Evolutionary conservation across 768 basidiomycete genomes (phyloP).

Genomic region (Lyophyllum shimeji): DNA sequence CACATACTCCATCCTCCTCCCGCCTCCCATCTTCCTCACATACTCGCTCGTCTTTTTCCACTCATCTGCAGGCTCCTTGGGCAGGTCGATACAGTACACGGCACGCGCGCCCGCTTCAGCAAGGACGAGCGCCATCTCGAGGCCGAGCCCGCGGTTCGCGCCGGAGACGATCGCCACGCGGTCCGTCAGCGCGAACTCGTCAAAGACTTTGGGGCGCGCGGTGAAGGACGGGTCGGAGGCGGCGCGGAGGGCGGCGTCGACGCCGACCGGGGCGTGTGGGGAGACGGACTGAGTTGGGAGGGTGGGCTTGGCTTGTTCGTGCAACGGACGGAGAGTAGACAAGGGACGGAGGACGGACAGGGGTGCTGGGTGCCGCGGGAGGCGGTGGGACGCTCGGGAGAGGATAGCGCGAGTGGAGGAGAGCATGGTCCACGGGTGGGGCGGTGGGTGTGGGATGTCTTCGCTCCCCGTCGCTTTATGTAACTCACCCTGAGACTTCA

Average conservation of each 20-base stretch:
- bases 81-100: constrained; percentile 70
- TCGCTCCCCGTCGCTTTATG: not conserved
- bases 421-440: not conserved
- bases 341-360: not conserved
- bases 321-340: not conserved
- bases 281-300: constrained; percentile 40
- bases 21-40: constrained; percentile 43
- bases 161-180: constrained; percentile 65
- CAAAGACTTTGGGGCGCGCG: constrained; percentile 52
- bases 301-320: constrained; percentile 11
- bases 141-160: constrained; percentile 68
- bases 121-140: constrained; percentile 80
- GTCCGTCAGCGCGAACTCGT: constrained; percentile 56
- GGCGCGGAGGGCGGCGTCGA: constrained; percentile 53
- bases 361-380: not conserved
- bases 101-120: constrained; percentile 71
- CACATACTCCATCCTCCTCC: constrained; percentile 56
- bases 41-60: constrained; percentile 56
- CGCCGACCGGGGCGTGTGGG: constrained; percentile 61
- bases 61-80: constrained; percentile 52
- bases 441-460: not conserved
- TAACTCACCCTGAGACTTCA: not conserved
- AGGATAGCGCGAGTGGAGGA: not conserved
- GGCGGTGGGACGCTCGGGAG: not conserved
- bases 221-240: constrained; percentile 31